phyloP scores from a whole-genome alignment of 345 rosid species.

The Dipteronia sinensis region DNA sequence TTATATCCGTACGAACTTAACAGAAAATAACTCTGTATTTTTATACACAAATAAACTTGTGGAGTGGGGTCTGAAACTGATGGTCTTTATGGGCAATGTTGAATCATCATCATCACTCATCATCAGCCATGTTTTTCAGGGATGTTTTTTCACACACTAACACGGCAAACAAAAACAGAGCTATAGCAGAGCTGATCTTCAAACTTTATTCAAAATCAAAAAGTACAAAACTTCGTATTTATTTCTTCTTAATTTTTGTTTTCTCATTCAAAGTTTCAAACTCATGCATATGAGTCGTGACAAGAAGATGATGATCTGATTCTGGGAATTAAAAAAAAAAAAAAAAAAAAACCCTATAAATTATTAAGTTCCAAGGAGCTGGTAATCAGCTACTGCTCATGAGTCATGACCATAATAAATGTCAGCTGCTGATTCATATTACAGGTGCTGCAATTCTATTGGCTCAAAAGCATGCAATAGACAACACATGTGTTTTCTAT shows the following conservation, averaged over 20 bases:
- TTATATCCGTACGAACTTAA: no score
- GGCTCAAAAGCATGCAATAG: background rate
- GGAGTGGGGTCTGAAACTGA: background rate
- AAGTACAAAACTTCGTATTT: background rate
- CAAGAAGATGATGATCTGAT: background rate
- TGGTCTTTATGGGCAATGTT: background rate
- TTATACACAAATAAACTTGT: background rate
- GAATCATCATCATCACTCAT: background rate
- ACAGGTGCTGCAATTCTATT: background rate
- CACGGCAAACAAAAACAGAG: background rate
- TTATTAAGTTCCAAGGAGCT: background rate
- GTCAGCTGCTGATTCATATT: background rate
- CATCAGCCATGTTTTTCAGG: conserved; percentile 5
- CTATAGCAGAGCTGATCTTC: background rate
- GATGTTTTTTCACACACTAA: background rate
- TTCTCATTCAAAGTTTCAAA: no score
- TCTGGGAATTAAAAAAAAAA: background rate
- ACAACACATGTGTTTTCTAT: background rate
- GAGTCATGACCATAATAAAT: background rate
- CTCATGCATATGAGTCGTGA: background rate
- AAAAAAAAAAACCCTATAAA: background rate
- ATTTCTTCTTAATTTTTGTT: no score
- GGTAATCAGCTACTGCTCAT: background rate
- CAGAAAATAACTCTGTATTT: no score
- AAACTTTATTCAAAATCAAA: no score